These are phyloP conservation scores for Prunus kanzakura DNA, from an alignment of 306 rosid species.

Conservation along the genomic window DNA sequence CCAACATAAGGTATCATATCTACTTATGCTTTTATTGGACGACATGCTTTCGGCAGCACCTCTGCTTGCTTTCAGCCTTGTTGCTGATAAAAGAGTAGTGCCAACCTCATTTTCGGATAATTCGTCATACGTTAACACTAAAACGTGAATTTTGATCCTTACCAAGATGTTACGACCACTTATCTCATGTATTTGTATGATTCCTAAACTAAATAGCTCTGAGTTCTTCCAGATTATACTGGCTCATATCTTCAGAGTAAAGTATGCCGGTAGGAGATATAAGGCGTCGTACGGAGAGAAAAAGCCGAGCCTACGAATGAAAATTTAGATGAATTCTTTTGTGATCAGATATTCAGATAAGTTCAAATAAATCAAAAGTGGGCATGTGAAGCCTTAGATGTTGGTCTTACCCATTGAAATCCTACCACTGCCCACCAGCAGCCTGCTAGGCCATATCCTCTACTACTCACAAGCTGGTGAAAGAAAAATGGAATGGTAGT, in stretches of 20 bases:
- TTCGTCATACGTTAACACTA: background rate
- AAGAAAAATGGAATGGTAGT: constrained; percentile 8
- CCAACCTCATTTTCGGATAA: background rate
- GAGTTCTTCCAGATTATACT: constrained; percentile 17
- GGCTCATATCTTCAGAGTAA: constrained; percentile 20
- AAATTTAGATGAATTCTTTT: background rate
- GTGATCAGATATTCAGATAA: background rate
- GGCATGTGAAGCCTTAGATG: constrained; percentile 2
- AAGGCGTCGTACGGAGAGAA: constrained; percentile 24
- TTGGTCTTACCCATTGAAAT: constrained; percentile 60
- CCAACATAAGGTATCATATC: no score
- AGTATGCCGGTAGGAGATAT: constrained; percentile 31
- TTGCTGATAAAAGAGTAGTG: background rate
- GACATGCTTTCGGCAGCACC: background rate
- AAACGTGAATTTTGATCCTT: background rate
- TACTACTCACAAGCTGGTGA: constrained; percentile 42
- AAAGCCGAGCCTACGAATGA: constrained; percentile 30
- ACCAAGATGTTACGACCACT: background rate
- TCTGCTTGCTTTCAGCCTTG: background rate
- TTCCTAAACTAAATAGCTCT: constrained; percentile 23
- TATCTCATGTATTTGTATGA: background rate
- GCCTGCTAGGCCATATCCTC: constrained; percentile 54
- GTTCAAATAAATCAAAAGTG: background rate
- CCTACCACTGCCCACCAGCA: constrained; percentile 52
- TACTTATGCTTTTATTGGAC: background rate